A percentile compares a stretch with the other conserved stretches of the same genome.
These are phyloP conservation scores for Phytophthora hybrid DNA, from an alignment of 352 stramenopile genomes.

Conservation along the genomic window DNA sequence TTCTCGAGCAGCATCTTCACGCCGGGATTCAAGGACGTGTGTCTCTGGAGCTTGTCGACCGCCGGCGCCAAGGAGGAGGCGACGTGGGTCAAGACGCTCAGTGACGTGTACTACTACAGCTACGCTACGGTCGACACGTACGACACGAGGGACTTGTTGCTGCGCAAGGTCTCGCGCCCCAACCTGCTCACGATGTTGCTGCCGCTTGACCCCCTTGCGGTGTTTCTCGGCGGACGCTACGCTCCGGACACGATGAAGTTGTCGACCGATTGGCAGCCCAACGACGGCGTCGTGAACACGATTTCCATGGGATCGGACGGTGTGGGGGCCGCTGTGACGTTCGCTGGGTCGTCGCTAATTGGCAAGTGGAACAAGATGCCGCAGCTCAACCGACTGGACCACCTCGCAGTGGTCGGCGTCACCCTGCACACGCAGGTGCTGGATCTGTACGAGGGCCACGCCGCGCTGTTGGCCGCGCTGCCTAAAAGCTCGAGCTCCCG, in stretches of 20 bases:
- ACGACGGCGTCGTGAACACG: conserved; percentile 58
- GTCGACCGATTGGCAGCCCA: conserved; percentile 50
- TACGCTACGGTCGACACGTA: conserved; percentile 58
- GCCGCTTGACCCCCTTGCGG: conserved; percentile 38
- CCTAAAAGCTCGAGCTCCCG: conserved; percentile 24
- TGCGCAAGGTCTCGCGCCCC: conserved; percentile 52
- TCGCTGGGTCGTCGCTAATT: conserved; percentile 39
- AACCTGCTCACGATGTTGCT: conserved; percentile 62
- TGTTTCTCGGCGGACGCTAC: conserved; percentile 53
- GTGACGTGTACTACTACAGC: conserved; percentile 70
- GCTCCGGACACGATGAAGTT: conserved; percentile 39
- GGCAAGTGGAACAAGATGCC: conserved; percentile 68
- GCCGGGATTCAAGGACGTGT: conserved; percentile 52
- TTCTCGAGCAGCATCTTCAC: conserved; percentile 51
- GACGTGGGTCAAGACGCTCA: conserved; percentile 59
- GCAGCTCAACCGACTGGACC: conserved; percentile 54
- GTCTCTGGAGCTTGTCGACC: conserved; percentile 58
- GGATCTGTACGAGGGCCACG: conserved; percentile 45
- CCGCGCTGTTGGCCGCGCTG: conserved; percentile 38
- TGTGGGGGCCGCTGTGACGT: conserved; percentile 32
- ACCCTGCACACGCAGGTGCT: conserved; percentile 58
- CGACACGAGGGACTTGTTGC: conserved; percentile 34
- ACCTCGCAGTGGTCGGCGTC: conserved; percentile 51
- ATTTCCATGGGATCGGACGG: conserved; percentile 55
- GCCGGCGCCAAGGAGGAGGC: conserved; percentile 57